Base-by-base conservation (phyloP, 2,329 filamentous ascomycete genomes). In the Colletotrichum lindemuthianum region DNA sequence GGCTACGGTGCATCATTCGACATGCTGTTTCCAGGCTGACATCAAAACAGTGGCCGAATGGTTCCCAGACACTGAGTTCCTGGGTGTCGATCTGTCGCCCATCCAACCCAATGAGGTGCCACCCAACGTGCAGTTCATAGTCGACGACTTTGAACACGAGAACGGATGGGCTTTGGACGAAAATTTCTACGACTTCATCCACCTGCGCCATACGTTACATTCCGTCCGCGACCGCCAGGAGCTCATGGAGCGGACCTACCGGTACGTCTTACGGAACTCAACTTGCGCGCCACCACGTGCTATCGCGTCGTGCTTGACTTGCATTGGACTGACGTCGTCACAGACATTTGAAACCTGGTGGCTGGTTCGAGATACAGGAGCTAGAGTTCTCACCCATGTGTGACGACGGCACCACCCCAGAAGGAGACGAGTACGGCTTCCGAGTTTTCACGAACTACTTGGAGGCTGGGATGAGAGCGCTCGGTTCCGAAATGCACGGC, bases 91-190 rank as follows among this genome's bases (percentile, higher is more conserved):
- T 66, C 72, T 85, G 2, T 85, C 83, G 1, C 82, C 82, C 1
- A 85, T 85, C 44, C 83, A 85, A 54, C 82, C 83, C 0, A 79
- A 79, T 51, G 82, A 79, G 70, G 81, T 85, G 0, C 82, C 82
- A 2, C 76, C 80, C 55, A 85, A 85, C 59, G 80, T 82, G n/a
- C 76, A 78, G 32, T 85, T 85, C 66, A 77, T 82, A 32, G 79
- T 85, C 43, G 82, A 84, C 70, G 83, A 85, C 68, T 81, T 85
- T 55, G 83, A 85, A 64, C 78, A 81, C 48, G 77, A 78, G 52
- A 81, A 80, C 15, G 82, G 83, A 13, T 85, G 82, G 83, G 76
- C 78, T 3, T 79, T 83, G 59, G 72, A 76, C 6, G 77, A 80
- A 5, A 73, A 80, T 65, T 74, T 75, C 13, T 83, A 83, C 58